Base-by-base conservation (phyloP, 2,329 filamentous ascomycete species). In the Colletotrichum higginsianum region DNA sequence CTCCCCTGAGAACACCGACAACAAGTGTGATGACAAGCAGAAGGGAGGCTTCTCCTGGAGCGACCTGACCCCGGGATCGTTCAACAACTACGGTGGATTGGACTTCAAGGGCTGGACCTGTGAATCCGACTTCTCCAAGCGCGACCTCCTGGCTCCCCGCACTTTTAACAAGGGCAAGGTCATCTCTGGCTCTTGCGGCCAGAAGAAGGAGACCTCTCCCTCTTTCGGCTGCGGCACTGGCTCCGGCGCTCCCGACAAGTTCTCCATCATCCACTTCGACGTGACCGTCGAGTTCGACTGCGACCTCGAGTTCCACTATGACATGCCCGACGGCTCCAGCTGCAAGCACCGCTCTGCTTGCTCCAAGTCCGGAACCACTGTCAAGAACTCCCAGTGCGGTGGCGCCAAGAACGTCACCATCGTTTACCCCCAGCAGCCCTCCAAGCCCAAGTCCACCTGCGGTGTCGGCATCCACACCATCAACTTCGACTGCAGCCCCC, bases 321-420 rank as follows among this genome's bases (percentile, higher is more conserved):
- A 86, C 78, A 97, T 98, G 94, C 88, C 90, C 2, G 94, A 96
- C 80, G 93, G 93, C 76, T 91, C 90, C 16, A 89, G 82, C 72
- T 98, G 96, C 91, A 96, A 93, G 85, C 93, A 97, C 77, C 90
- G 89, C 74, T 85, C 89, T 75, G 79, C 86, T 63, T 97, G 94
- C 89, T 89, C 86, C 74, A 85, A 87, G 66, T 84, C 87, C 18
- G 94, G 94, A 77, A 91, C 90, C 70, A 89, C 88, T 57, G 87
- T 98, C 77, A 84, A 90, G 83, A 98, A 98, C 89, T 90, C 86
- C 73, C 94, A 98, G 87, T 98, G 96, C 81, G 96, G 95, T 89
- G 95, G 95, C 82, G 95, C 96, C 75, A 94, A 88, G 80, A 91
- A 90, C 69, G 94, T 98, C 73, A 91, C 89, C 66, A 91, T 98